These are phyloP conservation scores for Solanum pimpinellifolium DNA, from an alignment of 257 asterid species.

Conservation along the genomic window DNA sequence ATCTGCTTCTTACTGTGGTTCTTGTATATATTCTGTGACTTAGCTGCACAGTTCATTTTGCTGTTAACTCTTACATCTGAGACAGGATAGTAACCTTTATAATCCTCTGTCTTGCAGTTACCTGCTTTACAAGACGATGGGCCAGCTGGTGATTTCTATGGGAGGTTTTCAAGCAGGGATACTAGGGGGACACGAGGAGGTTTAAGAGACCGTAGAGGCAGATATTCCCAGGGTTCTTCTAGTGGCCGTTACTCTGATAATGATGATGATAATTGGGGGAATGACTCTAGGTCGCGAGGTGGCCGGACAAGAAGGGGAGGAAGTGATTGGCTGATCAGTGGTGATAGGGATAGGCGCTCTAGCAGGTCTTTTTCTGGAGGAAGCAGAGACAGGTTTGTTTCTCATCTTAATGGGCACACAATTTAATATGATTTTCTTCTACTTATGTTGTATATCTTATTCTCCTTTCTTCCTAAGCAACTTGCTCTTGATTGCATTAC, in stretches of 20 bases:
- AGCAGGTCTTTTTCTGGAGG: conserved; percentile 58
- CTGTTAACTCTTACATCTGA: not conserved
- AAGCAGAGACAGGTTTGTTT: conserved; percentile 36
- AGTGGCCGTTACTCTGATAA: conserved; percentile 23
- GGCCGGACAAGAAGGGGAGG: conserved; percentile 39
- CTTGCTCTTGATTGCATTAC: not conserved
- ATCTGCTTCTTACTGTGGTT: not conserved
- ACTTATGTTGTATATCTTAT: not conserved
- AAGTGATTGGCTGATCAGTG: conserved; percentile 73
- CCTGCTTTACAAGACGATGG: conserved; percentile 94
- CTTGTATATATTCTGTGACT: not conserved
- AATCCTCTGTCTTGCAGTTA: conserved; percentile 35
- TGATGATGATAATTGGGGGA: conserved; percentile 21
- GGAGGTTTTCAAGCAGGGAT: conserved; percentile 65
- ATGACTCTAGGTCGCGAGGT: conserved; percentile 31
- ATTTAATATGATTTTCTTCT: not conserved
- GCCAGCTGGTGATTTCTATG: conserved; percentile 69
- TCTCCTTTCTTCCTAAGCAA: not conserved
- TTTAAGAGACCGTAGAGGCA: conserved; percentile 39
- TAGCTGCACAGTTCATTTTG: not conserved
- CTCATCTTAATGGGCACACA: not conserved
- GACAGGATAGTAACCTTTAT: not conserved
- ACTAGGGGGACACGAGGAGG: conserved; percentile 47
- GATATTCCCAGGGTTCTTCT: conserved; percentile 53
- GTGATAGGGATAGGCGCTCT: conserved; percentile 49